These are phyloP conservation scores for Globisporangium orthogonon DNA, from an alignment of 352 stramenopile species.

Conservation along the genomic window DNA sequence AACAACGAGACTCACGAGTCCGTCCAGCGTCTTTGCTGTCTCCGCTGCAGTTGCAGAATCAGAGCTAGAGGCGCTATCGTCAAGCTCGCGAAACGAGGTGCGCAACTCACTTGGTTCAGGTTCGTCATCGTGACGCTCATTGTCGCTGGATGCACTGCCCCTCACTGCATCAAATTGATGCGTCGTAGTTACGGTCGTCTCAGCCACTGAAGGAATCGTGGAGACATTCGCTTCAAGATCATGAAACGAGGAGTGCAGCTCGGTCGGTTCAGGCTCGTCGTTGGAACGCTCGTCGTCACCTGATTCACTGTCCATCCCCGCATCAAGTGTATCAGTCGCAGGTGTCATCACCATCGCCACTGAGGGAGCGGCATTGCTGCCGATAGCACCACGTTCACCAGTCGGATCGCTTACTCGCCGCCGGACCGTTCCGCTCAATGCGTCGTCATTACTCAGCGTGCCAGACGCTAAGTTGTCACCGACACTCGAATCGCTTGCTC, in stretches of 20 bases:
- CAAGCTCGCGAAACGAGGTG: too few relatives aligned
- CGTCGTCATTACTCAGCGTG: neutral
- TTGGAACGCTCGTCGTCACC: neutral
- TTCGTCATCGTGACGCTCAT: neutral
- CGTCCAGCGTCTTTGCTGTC: constrained; percentile 11
- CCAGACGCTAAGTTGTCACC: too few relatives aligned
- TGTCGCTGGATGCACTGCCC: neutral
- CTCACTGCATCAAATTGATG: neutral
- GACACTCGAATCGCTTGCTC: neutral
- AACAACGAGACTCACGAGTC: constrained; percentile 16
- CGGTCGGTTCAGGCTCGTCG: neutral
- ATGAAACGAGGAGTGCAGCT: neutral
- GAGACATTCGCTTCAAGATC: neutral
- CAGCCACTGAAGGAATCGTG: neutral
- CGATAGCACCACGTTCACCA: neutral
- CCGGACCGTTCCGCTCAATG: constrained; percentile 4
- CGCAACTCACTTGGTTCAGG: neutral
- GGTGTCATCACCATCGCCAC: neutral
- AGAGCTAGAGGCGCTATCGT: too few relatives aligned
- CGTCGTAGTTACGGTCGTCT: neutral
- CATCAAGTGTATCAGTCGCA: neutral
- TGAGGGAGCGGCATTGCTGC: neutral
- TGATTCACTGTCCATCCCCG: too few relatives aligned
- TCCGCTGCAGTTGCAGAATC: constrained; percentile 2
- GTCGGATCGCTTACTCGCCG: neutral